phyloP scores from a whole-genome alignment of 2,329 filamentous ascomycete species.

The Xylaria sp. region DNA sequence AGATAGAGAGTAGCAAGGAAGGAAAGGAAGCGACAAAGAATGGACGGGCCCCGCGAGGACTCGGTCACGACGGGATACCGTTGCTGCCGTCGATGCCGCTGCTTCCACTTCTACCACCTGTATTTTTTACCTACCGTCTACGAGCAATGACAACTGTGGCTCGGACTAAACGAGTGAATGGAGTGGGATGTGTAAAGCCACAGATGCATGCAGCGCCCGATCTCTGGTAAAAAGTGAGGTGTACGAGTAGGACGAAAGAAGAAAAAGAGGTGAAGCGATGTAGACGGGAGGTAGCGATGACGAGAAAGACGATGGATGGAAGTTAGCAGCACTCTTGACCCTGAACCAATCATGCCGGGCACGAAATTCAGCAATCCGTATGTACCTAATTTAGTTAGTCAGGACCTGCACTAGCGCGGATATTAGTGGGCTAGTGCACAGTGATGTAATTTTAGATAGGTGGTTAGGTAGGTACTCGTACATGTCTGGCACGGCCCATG shows the following conservation, averaged over 20 bases:
- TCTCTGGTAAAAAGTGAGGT: constrained; percentile 1
- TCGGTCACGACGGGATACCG: not conserved
- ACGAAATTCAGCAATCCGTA: not conserved
- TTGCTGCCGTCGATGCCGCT: not conserved
- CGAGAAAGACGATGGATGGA: constrained; percentile 1
- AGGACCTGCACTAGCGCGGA: not conserved
- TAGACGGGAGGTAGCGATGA: not conserved
- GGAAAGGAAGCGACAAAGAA: not conserved
- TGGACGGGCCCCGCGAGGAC: not conserved
- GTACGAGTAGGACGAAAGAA: constrained; percentile 7
- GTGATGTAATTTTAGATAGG: not conserved
- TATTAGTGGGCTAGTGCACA: not conserved
- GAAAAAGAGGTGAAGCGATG: not conserved
- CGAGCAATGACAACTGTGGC: constrained; percentile 4
- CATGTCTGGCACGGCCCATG: not conserved
- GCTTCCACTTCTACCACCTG: not conserved
- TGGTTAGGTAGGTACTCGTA: no score
- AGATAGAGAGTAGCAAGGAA: no score
- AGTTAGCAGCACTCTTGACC: not conserved
- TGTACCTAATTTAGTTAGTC: not conserved
- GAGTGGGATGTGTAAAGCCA: constrained; percentile 14
- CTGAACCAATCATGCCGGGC: not conserved
- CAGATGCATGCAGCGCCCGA: constrained; percentile 6
- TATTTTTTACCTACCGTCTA: not conserved
- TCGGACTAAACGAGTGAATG: constrained; percentile 7